Base-by-base conservation (phyloP, 164 flowering plant genomes). In the Dillenia turbinata region DNA sequence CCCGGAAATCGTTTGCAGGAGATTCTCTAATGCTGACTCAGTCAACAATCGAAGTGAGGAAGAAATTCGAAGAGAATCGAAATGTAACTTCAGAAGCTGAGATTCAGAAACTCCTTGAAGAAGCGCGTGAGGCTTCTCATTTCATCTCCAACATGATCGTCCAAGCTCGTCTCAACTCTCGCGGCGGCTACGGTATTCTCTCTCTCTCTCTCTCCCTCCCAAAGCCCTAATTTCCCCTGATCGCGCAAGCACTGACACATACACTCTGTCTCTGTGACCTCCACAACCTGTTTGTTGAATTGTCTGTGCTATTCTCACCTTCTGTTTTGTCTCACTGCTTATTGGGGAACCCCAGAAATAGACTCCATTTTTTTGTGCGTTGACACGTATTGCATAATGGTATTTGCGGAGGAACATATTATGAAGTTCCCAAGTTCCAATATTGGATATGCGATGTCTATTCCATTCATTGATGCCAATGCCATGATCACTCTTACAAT, bases 131-230 rank as follows among this genome's bases (percentile, higher is more conserved):
- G 63, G 98, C 98, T 52, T 72, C 92, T 9, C 57, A 79, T 43
- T 92, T 89, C 85, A 80, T 92, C 64, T 69, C 94, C 69, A 86
- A 70, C 81, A 89, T 86, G 92, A 86, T 89, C 68, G 92, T 92
- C 66, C 96, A 89, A 65, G 96, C 98, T 67, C 78, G 79, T 62
- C 87, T 82, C 74, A 89, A 81, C 62, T 62, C 77, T 2, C 70
- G 77, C 2, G 96, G 96, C 54, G 84, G 82, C 15, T 92, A 81
- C 73, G 95, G 96, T 92, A 84, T 2, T 12, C 49, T n/a, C 52
- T 16, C 43, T 52, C 33, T 44, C 24, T 45, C 15, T 13, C 10
- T 26, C 40, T 5, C 0, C 40, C 40, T 9, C 45, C 10, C 51
- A n/a, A 52, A 48, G 2, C 12, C 44, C 2, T 33, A 15, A 8